phyloP scores from a whole-genome alignment of 495 filamentous ascomycete species.

The Podospora pseudopauciseta region DNA sequence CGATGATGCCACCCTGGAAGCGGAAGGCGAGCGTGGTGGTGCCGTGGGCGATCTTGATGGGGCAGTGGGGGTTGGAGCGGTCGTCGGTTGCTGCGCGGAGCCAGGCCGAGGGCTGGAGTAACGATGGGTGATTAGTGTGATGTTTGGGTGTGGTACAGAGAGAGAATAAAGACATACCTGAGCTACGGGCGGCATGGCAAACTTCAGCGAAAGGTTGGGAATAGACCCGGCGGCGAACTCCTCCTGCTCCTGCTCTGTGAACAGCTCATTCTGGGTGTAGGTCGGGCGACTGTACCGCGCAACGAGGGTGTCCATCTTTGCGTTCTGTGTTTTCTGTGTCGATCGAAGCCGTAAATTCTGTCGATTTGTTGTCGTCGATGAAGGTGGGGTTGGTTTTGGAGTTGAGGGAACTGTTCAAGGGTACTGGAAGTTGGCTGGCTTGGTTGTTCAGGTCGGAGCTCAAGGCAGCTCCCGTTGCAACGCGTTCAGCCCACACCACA shows the following conservation, averaged over 20 bases:
- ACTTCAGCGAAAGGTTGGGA: conserved; percentile 74
- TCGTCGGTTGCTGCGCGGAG: conserved; percentile 97
- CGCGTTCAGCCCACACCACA: conserved; percentile 16
- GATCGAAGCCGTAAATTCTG: neutral
- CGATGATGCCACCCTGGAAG: conserved; percentile 97
- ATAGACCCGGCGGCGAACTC: conserved; percentile 64
- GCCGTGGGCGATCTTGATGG: conserved; percentile 98
- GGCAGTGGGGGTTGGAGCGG: conserved; percentile 89
- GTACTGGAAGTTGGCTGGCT: conserved; percentile 2
- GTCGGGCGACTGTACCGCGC: conserved; percentile 76
- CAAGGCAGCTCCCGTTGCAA: conserved; percentile 27
- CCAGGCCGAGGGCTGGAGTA: conserved; percentile 73
- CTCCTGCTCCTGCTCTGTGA: conserved; percentile 69
- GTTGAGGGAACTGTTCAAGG: neutral
- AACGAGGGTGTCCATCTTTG: conserved; percentile 83
- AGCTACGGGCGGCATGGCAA: conserved; percentile 88
- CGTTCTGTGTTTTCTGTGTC: neutral
- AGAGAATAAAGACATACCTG: conserved; percentile 56
- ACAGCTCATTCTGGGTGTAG: conserved; percentile 64
- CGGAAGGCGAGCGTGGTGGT: conserved; percentile 98
- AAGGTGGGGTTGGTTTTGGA: neutral
- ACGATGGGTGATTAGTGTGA: neutral
- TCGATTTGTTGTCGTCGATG: conserved; percentile 17
- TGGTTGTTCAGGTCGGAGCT: conserved; percentile 17
- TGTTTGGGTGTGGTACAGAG: neutral